Evolutionary conservation across 805 yeast genomes (phyloP).

Genomic region (Saccharomycopsis javanensis): DNA sequence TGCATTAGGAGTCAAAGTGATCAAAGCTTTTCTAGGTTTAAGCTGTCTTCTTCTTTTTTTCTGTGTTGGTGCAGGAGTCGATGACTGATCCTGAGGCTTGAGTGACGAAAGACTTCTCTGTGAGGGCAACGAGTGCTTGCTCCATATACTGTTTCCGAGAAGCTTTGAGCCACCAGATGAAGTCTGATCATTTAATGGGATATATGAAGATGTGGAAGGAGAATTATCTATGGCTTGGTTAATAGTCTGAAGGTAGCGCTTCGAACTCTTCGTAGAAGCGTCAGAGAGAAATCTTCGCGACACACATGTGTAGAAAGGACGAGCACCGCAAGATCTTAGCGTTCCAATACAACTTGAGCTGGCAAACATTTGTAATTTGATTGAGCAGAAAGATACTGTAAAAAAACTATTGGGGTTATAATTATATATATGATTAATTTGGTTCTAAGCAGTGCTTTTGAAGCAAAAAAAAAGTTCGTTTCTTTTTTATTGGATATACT

Average conservation of each 20-base stretch:
- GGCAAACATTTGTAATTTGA: neutral
- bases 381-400: neutral
- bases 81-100: neutral
- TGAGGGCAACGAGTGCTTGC: constrained; percentile 10
- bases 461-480: no score
- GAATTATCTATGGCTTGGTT: constrained; percentile 2
- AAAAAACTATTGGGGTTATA: neutral
- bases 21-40: constrained; percentile 83
- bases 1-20: constrained; percentile 71
- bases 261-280: constrained; percentile 9
- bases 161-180: neutral
- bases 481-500: no score
- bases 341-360: neutral
- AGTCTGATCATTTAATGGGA: constrained; percentile 1
- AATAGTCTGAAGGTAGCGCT: constrained; percentile 17
- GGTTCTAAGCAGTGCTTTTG: no score
- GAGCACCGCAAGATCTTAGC: neutral
- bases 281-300: constrained; percentile 12
- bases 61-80: neutral
- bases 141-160: constrained; percentile 6
- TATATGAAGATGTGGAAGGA: neutral
- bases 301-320: neutral
- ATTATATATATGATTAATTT: no score
- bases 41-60: constrained; percentile 45
- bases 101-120: neutral